Base-by-base conservation (phyloP, 2,329 filamentous ascomycete genomes). In the Tolypocladium cylindrosporum region DNA sequence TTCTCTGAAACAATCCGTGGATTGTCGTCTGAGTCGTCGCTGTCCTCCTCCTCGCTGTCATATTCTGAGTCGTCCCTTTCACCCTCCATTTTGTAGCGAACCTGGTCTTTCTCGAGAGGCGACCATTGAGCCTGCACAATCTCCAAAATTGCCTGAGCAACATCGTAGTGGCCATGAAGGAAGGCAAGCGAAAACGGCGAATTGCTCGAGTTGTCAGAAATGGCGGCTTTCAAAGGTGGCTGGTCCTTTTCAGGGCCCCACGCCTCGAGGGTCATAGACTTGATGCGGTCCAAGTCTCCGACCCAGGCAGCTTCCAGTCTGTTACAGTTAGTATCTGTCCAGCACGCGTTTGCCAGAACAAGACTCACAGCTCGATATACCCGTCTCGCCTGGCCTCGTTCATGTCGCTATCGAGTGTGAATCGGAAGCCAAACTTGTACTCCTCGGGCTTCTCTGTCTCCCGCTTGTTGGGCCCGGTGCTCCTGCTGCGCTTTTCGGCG, bases 241-340 rank as follows among this genome's bases (percentile, higher is more conserved):
- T 85, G 76, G 5, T 79, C 71, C 6, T 78, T 72, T 7, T 79
- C 73, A 5, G 75, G 67, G 14, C 81, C 78, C 82, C 85, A 89
- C 2, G 80, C 72, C 13, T 77, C 72, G 24, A 89, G 72, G 1
- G 86, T 88, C 42, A 89, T 74, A 16, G 73, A 69, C 66, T 88
- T 89, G 69, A 93, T 83, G 3, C 75, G 83, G 1, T 82, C 75
- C 1, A 88, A 62, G 63, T 94, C 82, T n/a, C 86, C 87, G 5
- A 65, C 65, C 88, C 88, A 94, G 5, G 84, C 84, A 41, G 89
- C 89, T 66, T 93, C 84, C 68, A 89, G 89, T 9, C 81, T 84
- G 57, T 19, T 24, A 37, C 31, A 36, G 54, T 62, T 39, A 62
- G 54, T 52, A 37, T 34, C 11, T 41, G 14, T 19, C 14, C 27